These are phyloP conservation scores for Mastigamoeba balamuthi DNA, from an alignment of 78 protist species.

Conservation along the genomic window DNA sequence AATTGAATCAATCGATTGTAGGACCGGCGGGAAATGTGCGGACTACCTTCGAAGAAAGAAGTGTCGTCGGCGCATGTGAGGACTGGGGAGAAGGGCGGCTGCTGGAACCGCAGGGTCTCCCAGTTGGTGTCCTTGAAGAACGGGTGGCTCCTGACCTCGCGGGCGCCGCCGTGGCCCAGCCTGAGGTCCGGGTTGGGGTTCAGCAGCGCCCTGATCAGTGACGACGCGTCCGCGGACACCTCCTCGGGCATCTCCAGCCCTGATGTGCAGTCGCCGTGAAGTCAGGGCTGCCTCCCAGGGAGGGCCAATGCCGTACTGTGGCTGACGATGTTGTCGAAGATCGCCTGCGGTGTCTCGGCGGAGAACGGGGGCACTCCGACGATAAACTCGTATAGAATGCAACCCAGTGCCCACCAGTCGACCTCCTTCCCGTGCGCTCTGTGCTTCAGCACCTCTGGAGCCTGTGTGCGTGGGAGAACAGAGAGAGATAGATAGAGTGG, in stretches of 20 bases:
- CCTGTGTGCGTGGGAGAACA: too few species aligned
- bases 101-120: conserved; percentile 34
- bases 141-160: conserved; percentile 50
- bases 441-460: conserved; percentile 81
- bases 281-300: not conserved
- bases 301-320: conserved; percentile 22
- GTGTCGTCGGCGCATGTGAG: conserved; percentile 35
- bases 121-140: conserved; percentile 49
- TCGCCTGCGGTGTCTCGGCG: conserved; percentile 66
- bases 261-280: too few species aligned
- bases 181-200: too few species aligned
- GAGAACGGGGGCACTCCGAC: conserved; percentile 81
- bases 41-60: conserved; percentile 22
- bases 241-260: too few species aligned
- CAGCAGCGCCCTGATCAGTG: too few species aligned
- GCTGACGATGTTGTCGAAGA: conserved; percentile 36
- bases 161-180: conserved; percentile 40
- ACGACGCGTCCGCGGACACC: too few species aligned
- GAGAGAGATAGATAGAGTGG: not conserved
- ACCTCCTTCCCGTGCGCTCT: conserved; percentile 64
- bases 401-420: conserved; percentile 94
- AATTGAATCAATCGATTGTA: too few species aligned
- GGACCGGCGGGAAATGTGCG: too few species aligned
- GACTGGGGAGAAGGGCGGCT: conserved; percentile 33
- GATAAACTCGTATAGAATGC: conserved; percentile 62